Evolutionary conservation across 2,329 filamentous ascomycete genomes (phyloP), one percentile per base, ranked within the genome.

Genomic region (Lasiodiplodia citricola): DNA sequence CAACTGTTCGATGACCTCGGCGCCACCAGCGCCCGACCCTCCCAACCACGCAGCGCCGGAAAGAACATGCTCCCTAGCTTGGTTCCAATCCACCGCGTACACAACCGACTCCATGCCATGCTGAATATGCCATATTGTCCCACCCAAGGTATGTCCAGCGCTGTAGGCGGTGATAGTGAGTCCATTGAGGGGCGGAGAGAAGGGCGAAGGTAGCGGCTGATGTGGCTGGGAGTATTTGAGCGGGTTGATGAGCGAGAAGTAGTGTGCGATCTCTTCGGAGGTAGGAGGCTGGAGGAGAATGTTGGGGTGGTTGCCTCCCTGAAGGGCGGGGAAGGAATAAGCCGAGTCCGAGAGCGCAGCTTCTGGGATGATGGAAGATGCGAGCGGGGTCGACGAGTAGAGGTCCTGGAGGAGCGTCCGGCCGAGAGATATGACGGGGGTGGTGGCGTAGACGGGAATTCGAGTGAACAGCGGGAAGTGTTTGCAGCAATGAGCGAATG

Each of bases 91-190:
- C 21, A 97, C 93, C 0, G 96, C 95, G 75, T 99, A 98, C 1
- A 99, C 94, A 52, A 99, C 95, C 0, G 94, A 97, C 79, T 99
- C 96, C 77, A 97, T 87, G 0, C 94, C 94, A 82, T 98, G 94
- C 75, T 98, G 95, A 72, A 99, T 94, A 76, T 98, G 95, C 96
- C 96, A 99, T 83, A 99, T 97, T 28, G 96, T 98, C 68, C 96
- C 96, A 79, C 96, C 96, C 0, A 98, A 87, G 0, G 95, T 97
- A 78, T 97, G 95, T 71, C 96, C 96, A 8, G 96, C 94, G 80
- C 96, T 97, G 82, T 98, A 98, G 0, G 96, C 96, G 0, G 96
- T 99, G 72, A 99, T 92, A 2, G 93, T 97, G 21, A 99, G 87
- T 4, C 94, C 94, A 73, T 96, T 94, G 18, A 97, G 85, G 0